These are phyloP conservation scores for Fremontodendron californicum DNA, from an alignment of 345 rosid species.

Conservation along the genomic window DNA sequence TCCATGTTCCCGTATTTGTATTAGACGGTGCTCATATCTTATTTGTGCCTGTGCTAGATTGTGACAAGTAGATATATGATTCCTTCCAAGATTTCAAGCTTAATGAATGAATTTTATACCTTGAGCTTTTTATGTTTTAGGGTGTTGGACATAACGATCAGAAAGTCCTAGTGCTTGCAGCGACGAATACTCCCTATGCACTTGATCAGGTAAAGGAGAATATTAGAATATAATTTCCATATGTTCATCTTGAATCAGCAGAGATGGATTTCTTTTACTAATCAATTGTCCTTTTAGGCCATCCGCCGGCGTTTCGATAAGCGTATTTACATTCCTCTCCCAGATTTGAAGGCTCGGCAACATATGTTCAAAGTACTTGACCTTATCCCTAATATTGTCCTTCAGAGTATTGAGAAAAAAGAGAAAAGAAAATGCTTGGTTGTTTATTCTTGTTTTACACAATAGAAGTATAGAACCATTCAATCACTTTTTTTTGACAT, in stretches of 20 bases:
- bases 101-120: not conserved
- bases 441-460: not conserved
- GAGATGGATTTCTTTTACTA: conserved; percentile 12
- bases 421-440: not conserved
- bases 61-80: not conserved
- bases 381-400: not conserved
- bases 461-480: not conserved
- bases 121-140: conserved; percentile 29
- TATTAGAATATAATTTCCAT: not conserved
- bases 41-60: not conserved
- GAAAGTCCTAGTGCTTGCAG: conserved; percentile 84
- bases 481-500: not conserved
- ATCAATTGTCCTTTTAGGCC: conserved; percentile 45
- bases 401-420: not conserved
- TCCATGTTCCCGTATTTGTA: not conserved
- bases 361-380: conserved; percentile 68
- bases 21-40: not conserved
- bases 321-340: conserved; percentile 87
- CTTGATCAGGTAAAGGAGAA: conserved; percentile 56
- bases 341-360: conserved; percentile 72
- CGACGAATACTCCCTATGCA: conserved; percentile 85
- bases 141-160: conserved; percentile 75
- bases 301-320: conserved; percentile 81
- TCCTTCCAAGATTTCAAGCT: not conserved
- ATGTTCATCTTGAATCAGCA: conserved; percentile 9